Percentiles rank a stretch among this genome's conserved stretches.
Evolutionary conservation across 352 stramenopile species (phyloP).

Genomic region (Blastocystis sp.): DNA sequence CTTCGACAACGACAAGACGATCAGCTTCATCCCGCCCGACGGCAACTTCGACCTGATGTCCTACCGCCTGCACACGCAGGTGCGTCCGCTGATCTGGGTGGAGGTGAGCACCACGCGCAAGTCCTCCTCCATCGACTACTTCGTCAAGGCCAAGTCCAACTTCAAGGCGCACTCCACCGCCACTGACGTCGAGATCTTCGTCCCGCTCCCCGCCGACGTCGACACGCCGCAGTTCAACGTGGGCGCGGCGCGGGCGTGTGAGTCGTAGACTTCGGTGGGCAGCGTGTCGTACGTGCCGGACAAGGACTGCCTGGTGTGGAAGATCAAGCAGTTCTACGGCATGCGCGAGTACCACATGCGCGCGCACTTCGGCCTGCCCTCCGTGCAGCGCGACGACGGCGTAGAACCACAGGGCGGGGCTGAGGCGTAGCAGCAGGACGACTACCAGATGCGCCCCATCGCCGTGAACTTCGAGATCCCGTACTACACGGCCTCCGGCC

Average conservation of each 20-base stretch:
- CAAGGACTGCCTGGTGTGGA: conserved; percentile 95
- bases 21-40: conserved; percentile 99
- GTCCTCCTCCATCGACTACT: conserved; percentile 72
- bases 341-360: conserved; percentile 96
- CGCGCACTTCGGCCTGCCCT: conserved; percentile 95
- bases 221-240: conserved; percentile 83
- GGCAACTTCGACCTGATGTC: conserved; percentile 98
- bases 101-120: conserved; percentile 91
- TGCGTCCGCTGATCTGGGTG: conserved; percentile 98
- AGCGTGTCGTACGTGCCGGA: conserved; percentile 87
- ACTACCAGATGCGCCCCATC: conserved; percentile 85
- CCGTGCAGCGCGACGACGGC: conserved; percentile 82
- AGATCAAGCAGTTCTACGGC: conserved; percentile 98
- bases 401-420: conserved; percentile 68
- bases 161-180: conserved; percentile 96
- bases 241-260: background rate
- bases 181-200: conserved; percentile 99
- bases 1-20: conserved; percentile 98
- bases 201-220: conserved; percentile 95
- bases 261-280: conserved; percentile 15
- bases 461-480: conserved; percentile 78
- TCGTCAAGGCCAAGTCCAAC: conserved; percentile 90
- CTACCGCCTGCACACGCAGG: conserved; percentile 92
- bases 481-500: conserved; percentile 88
- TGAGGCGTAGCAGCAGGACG: conserved; percentile 72